Conservation (phyloP, 2,329 filamentous ascomycete genomes). For the Stagonosporopsis rhizophila region DNA sequence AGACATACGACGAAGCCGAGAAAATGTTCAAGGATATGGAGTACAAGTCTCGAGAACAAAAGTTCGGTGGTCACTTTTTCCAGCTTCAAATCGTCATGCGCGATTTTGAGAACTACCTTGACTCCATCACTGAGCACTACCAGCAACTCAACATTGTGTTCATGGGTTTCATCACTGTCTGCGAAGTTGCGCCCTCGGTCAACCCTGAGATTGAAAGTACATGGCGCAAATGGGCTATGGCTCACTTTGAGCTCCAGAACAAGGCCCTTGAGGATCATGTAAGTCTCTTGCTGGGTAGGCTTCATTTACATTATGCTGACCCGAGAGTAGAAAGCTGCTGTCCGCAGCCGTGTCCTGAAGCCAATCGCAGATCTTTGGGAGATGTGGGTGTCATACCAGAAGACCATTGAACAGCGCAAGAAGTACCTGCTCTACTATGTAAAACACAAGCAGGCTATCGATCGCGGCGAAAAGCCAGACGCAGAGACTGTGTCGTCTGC, state of each 20-base stretch:
- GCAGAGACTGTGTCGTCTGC: constrained; percentile 83
- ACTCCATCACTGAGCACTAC: constrained; percentile 80
- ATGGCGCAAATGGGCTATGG: constrained; percentile 89
- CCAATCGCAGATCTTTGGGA: constrained; percentile 81
- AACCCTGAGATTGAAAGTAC: constrained; percentile 90
- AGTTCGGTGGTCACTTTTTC: constrained; percentile 90
- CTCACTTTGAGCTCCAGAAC: constrained; percentile 83
- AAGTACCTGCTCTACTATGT: constrained; percentile 93
- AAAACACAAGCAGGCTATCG: constrained; percentile 77
- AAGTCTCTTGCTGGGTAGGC: constrained; percentile 49
- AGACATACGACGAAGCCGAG: constrained; percentile 69
- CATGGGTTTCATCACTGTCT: constrained; percentile 81
- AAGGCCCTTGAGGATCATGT: constrained; percentile 86
- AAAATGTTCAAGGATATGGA: constrained; percentile 76
- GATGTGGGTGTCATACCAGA: constrained; percentile 81
- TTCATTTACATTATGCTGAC: constrained; percentile 18
- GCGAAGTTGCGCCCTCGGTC: constrained; percentile 65
- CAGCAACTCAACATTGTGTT: constrained; percentile 82
- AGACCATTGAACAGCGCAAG: constrained; percentile 91
- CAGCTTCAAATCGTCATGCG: constrained; percentile 90
- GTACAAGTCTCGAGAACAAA: constrained; percentile 82
- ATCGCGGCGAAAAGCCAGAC: constrained; percentile 84
- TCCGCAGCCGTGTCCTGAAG: constrained; percentile 83
- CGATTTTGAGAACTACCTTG: constrained; percentile 91
- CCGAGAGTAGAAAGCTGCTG: constrained; percentile 61